Evolutionary conservation across 2,329 filamentous ascomycete species (phyloP).

Genomic region (Fusarium sarcochroum): DNA sequence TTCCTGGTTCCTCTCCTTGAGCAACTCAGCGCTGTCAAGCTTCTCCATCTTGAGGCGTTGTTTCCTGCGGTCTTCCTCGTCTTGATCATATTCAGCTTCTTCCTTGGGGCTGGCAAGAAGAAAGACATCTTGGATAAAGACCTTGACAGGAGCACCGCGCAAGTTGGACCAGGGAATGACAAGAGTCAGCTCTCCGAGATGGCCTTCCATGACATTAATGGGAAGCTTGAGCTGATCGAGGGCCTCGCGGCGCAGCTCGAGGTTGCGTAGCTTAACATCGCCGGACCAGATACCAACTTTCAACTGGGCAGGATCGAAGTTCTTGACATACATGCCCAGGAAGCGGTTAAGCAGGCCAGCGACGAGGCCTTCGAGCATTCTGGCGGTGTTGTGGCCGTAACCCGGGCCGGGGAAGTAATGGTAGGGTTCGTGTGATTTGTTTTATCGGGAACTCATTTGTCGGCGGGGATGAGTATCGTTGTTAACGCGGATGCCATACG

Average conservation of each 20-base stretch:
- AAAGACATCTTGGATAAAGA: constrained; percentile 97
- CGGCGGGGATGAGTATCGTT: constrained; percentile 27
- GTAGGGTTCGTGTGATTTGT: constrained; percentile 23
- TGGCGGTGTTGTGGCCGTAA: constrained; percentile 73
- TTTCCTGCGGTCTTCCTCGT: constrained; percentile 88
- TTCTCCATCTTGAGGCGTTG: constrained; percentile 99
- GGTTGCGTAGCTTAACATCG: constrained; percentile 93
- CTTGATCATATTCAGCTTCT: constrained; percentile 91
- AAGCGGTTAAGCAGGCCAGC: constrained; percentile 98
- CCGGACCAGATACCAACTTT: constrained; percentile 99
- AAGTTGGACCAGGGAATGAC: constrained; percentile 98
- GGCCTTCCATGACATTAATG: constrained; percentile 95
- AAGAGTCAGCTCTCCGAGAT: constrained; percentile 91
- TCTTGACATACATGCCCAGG: constrained; percentile 99
- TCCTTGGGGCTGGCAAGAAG: constrained; percentile 95
- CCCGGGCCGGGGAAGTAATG: constrained; percentile 73
- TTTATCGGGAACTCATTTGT: constrained; percentile 46
- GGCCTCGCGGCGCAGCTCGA: constrained; percentile 93
- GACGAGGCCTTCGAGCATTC: constrained; percentile 97
- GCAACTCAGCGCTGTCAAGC: constrained; percentile 92
- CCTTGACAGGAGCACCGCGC: constrained; percentile 91
- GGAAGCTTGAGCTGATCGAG: constrained; percentile 97
- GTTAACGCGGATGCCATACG: constrained; percentile 42
- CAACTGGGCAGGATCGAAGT: constrained; percentile 97
- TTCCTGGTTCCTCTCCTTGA: constrained; percentile 93